Conservation (phyloP, 1,284 basidiomycete genomes). For the Rhodotorula sp. region DNA sequence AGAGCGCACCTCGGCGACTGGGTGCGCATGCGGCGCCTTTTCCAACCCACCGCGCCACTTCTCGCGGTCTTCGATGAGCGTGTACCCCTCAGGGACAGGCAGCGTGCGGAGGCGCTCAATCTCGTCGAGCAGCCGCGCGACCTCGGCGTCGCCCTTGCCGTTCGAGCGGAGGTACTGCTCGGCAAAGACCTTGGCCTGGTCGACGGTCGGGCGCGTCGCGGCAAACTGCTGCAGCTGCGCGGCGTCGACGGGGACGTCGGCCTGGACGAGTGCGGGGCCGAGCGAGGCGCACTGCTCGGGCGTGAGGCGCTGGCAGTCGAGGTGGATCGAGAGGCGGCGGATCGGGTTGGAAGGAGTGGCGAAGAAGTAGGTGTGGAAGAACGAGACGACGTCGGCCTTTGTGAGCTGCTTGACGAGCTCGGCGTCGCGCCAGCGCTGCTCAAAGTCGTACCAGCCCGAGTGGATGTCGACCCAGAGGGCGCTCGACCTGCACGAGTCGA, state of each 20-base stretch:
- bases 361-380: conserved; percentile 58
- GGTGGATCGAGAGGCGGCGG: conserved; percentile 67
- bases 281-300: conserved; percentile 60
- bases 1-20: conserved; percentile 29
- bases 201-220: conserved; percentile 58
- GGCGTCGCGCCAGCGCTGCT: conserved; percentile 67
- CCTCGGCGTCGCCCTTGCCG: conserved; percentile 45
- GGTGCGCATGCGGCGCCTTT: conserved; percentile 26
- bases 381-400: conserved; percentile 73
- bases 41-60: conserved; percentile 19
- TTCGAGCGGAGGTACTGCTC: conserved; percentile 56
- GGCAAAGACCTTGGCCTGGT: conserved; percentile 63
- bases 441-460: conserved; percentile 75
- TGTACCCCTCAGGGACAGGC: conserved; percentile 16
- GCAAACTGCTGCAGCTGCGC: conserved; percentile 56
- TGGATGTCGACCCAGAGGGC: conserved; percentile 71
- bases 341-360: conserved; percentile 44
- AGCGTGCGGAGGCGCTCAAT: conserved; percentile 11
- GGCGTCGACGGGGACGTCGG: conserved; percentile 62
- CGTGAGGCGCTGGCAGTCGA: conserved; percentile 62
- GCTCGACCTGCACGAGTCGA: conserved; percentile 45
- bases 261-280: conserved; percentile 63
- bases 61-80: conserved; percentile 23
- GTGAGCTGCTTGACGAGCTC: conserved; percentile 64
- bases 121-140: conserved; percentile 7